Evolutionary conservation across 192 early-diverging fungal genomes (phyloP).

Genomic region (Rhizophagus clarus): DNA sequence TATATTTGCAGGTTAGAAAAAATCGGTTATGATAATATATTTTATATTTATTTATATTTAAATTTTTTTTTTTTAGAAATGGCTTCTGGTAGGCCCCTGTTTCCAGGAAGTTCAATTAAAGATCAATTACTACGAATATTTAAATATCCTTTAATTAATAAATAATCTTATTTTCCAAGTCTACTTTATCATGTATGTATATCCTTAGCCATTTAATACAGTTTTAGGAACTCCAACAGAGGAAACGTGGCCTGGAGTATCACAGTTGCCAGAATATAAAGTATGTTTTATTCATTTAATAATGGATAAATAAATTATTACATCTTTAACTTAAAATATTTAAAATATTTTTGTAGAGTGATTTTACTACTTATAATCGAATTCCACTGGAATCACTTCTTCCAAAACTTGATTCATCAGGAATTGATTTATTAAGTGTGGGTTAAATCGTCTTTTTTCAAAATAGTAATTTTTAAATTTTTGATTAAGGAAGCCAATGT

Average conservation of each 20-base stretch:
- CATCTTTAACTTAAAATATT: constrained; percentile 1
- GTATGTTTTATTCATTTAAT: constrained; percentile 36
- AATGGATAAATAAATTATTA: neutral
- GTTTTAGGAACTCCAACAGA: constrained; percentile 82
- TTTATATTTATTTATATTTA: neutral
- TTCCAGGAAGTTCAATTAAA: constrained; percentile 84
- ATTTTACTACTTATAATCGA: constrained; percentile 75
- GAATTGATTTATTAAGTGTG: constrained; percentile 84
- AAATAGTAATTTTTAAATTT: too few species aligned
- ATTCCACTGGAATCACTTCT: constrained; percentile 73
- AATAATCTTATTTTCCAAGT: neutral
- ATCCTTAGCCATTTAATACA: constrained; percentile 34
- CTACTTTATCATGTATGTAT: neutral
- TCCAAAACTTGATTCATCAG: constrained; percentile 81
- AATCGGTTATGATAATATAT: constrained; percentile 12
- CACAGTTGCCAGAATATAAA: constrained; percentile 88
- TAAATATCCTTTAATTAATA: constrained; percentile 58
- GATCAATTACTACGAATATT: constrained; percentile 92
- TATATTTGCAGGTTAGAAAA: constrained; percentile 71
- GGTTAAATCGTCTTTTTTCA: constrained; percentile 14
- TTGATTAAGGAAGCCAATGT: neutral
- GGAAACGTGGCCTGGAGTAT: constrained; percentile 82
- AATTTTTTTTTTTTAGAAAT: constrained; percentile 54
- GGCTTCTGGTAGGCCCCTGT: constrained; percentile 86
- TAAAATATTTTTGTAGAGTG: constrained; percentile 44